Evolutionary conservation across 2,329 filamentous ascomycete species (phyloP).

Genomic region (Aureobasidium sp.): DNA sequence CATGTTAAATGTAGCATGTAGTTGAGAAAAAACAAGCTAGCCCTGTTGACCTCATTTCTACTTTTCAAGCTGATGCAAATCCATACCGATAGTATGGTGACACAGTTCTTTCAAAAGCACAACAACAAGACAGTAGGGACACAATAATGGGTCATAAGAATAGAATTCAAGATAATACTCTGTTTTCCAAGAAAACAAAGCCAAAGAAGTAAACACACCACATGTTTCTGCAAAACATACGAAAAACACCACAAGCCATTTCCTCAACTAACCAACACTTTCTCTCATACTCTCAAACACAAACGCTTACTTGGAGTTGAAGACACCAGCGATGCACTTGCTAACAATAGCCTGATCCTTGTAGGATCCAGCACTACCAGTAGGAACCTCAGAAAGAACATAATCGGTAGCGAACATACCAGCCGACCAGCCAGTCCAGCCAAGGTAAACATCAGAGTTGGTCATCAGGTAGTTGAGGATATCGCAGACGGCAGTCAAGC

Average conservation of each 20-base stretch:
- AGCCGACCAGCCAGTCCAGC: slow-evolving; percentile 27
- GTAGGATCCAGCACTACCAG: slow-evolving; percentile 16
- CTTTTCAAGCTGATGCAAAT: too few species aligned
- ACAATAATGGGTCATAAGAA: neutral
- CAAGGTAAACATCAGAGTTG: slow-evolving; percentile 24
- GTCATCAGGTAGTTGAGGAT: slow-evolving; percentile 25
- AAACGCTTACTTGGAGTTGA: slow-evolving; percentile 13
- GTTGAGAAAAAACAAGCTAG: too few species aligned
- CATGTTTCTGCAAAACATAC: neutral
- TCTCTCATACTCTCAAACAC: neutral
- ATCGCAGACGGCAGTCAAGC: slow-evolving; percentile 27
- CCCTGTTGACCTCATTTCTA: too few species aligned
- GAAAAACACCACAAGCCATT: too few species aligned
- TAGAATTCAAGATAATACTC: neutral
- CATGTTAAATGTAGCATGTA: too few species aligned
- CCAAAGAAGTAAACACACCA: neutral
- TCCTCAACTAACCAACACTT: neutral
- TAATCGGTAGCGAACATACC: slow-evolving; percentile 23
- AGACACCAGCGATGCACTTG: slow-evolving; percentile 23
- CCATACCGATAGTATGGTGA: too few species aligned
- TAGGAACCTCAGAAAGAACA: slow-evolving; percentile 22
- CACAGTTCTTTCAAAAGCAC: too few species aligned
- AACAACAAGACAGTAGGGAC: too few species aligned
- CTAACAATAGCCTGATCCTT: slow-evolving; percentile 21
- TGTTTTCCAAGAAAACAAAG: neutral